Evolutionary conservation across 192 early-diverging fungal species (phyloP).

Genomic region (Coemansia sp.): DNA sequence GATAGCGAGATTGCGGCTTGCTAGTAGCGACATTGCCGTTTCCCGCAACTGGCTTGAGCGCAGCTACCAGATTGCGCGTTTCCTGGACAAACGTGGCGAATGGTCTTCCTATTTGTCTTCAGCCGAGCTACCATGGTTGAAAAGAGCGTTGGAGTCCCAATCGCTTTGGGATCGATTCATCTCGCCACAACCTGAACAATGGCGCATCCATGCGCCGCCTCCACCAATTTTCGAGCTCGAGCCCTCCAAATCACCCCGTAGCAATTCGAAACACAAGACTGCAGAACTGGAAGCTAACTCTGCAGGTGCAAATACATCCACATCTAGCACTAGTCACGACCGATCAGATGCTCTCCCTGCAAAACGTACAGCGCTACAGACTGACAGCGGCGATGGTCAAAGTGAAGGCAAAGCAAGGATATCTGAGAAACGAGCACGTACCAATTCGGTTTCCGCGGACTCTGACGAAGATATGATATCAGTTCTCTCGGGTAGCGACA

Average conservation of each 20-base stretch:
- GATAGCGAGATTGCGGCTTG: neutral
- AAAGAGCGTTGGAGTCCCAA: slow-evolving; percentile 33
- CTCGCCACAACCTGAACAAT: slow-evolving; percentile 45
- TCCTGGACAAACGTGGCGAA: slow-evolving; percentile 32
- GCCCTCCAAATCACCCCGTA: slow-evolving; percentile 5
- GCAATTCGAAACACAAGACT: neutral
- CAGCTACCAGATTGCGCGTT: slow-evolving; percentile 49
- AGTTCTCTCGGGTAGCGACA: slow-evolving; percentile 43
- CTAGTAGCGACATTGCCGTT: neutral
- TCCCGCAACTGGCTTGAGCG: slow-evolving; percentile 28
- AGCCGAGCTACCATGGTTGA: slow-evolving; percentile 37
- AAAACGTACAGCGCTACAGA: slow-evolving; percentile 22
- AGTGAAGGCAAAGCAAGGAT: neutral
- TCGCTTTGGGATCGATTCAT: slow-evolving; percentile 54
- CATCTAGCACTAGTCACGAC: neutral
- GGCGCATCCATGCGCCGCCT: slow-evolving; percentile 37
- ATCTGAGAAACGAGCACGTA: slow-evolving; percentile 26
- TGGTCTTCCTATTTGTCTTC: slow-evolving; percentile 38
- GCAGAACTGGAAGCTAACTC: neutral
- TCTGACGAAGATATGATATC: slow-evolving; percentile 47
- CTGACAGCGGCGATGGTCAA: slow-evolving; percentile 10
- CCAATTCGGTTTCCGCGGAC: slow-evolving; percentile 8
- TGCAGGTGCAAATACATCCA: neutral
- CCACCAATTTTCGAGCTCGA: slow-evolving; percentile 25
- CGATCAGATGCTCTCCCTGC: neutral